phyloP scores from a whole-genome alignment of 2,329 filamentous ascomycete genomes.

The Aspergillus tanneri region DNA sequence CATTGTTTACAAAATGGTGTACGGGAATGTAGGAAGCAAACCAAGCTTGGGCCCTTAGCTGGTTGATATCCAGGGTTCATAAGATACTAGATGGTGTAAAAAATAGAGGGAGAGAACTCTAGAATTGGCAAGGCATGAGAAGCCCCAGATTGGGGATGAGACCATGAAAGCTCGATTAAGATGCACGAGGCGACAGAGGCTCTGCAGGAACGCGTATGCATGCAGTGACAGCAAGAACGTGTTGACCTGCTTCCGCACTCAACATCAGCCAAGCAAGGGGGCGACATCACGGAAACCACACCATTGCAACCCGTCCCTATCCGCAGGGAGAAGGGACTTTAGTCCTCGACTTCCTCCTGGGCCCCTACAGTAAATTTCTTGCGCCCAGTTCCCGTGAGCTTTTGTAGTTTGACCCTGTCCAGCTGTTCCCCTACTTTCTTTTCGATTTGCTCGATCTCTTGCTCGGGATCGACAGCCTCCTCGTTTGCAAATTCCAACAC shows the following conservation, averaged over 20 bases:
- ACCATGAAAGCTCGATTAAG: constrained; percentile 16
- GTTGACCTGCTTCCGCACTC: constrained; percentile 29
- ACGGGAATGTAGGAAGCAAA: constrained; percentile 34
- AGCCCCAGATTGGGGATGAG: constrained; percentile 21
- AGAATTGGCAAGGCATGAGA: constrained; percentile 18
- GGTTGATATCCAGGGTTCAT: constrained; percentile 22
- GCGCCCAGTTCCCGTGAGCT: constrained; percentile 76
- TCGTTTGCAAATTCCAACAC: constrained; percentile 89
- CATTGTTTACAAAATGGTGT: constrained; percentile 26
- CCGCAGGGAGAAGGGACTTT: constrained; percentile 33
- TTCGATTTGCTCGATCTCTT: constrained; percentile 95
- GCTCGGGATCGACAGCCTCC: constrained; percentile 86
- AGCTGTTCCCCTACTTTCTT: constrained; percentile 89
- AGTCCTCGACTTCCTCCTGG: constrained; percentile 62
- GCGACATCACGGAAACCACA: constrained; percentile 20
- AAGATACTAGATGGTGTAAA: constrained; percentile 12
- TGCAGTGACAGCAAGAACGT: constrained; percentile 38
- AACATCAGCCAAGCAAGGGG: constrained; percentile 36
- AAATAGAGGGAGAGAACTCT: constrained; percentile 16
- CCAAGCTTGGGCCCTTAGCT: constrained; percentile 11
- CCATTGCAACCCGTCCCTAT: constrained; percentile 20
- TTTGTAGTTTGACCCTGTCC: constrained; percentile 86
- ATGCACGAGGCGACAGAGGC: constrained; percentile 28
- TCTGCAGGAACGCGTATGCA: constrained; percentile 28
- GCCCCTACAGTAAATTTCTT: constrained; percentile 83